Percentiles rank a stretch among this genome's conserved stretches.
Evolutionary conservation across 2,329 filamentous ascomycete species (phyloP).

Genomic region (Lizonia empirigonia): DNA sequence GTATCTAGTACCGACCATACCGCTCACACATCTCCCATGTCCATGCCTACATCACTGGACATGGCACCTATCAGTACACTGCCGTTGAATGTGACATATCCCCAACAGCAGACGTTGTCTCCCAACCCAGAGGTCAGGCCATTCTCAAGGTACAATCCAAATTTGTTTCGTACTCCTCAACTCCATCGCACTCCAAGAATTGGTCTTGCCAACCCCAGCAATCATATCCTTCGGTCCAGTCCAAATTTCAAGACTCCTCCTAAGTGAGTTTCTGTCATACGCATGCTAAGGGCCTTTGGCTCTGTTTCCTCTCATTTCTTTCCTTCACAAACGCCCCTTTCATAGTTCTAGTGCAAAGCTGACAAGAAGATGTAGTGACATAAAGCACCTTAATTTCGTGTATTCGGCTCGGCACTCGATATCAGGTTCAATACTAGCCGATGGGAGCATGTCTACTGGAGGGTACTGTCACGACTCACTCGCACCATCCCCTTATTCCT

Average conservation of each 20-base stretch:
- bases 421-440: constrained; percentile 26
- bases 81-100: constrained; percentile 23
- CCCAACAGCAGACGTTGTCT: constrained; percentile 27
- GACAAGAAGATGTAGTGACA: constrained; percentile 18
- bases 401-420: constrained; percentile 19
- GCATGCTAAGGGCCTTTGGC: neutral
- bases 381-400: constrained; percentile 23
- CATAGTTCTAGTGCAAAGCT: neutral
- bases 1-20: constrained; percentile 34
- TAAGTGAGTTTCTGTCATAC: constrained; percentile 47
- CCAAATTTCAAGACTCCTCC: constrained; percentile 31
- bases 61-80: constrained; percentile 22
- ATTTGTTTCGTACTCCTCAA: constrained; percentile 48
- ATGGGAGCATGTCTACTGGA: constrained; percentile 21
- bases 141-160: constrained; percentile 46
- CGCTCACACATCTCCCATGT: constrained; percentile 24
- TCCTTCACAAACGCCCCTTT: constrained; percentile 11
- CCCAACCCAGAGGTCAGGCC: constrained; percentile 32
- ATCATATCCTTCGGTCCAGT: constrained; percentile 41
- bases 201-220: constrained; percentile 29
- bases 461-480: constrained; percentile 38
- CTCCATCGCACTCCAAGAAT: constrained; percentile 38
- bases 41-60: constrained; percentile 24
- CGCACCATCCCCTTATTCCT: constrained; percentile 40
- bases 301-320: neutral